These are phyloP conservation scores for Thermothielavioides terrestris DNA, from an alignment of 495 filamentous ascomycete species.

Conservation along the genomic window DNA sequence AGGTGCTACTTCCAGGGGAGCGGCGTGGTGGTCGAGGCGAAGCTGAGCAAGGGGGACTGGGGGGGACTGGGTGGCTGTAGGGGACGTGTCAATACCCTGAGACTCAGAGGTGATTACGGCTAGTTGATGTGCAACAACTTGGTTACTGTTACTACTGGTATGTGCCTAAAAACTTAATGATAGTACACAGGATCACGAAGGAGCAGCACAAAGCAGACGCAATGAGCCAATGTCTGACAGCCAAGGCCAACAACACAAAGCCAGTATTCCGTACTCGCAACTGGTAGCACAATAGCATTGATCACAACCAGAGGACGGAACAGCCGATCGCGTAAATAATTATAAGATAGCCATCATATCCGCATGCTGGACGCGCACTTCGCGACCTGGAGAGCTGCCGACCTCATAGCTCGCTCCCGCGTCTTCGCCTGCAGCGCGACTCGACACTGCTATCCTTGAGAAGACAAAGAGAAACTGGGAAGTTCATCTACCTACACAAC, in stretches of 20 bases:
- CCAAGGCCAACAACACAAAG: too few species aligned
- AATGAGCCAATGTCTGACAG: too few species aligned
- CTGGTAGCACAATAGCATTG: too few species aligned
- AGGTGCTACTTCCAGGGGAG: conserved; percentile 16
- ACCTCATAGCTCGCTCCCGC: background rate
- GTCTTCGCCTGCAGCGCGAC: background rate
- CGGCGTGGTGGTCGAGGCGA: conserved; percentile 9
- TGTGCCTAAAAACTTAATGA: background rate
- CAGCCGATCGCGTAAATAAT: too few species aligned
- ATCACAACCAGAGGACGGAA: too few species aligned
- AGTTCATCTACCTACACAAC: background rate
- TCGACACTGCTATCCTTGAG: background rate
- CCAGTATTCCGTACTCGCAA: too few species aligned
- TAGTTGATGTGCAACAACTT: background rate
- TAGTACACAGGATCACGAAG: too few species aligned
- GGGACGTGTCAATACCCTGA: conserved; percentile 6
- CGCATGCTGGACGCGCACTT: too few species aligned
- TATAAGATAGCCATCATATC: too few species aligned
- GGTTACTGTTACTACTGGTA: background rate
- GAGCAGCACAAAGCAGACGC: too few species aligned
- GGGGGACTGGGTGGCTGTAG: conserved; percentile 6
- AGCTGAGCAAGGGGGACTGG: background rate
- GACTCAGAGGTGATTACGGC: background rate
- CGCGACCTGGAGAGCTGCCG: too few species aligned
- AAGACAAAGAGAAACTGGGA: background rate